Evolutionary conservation across 768 basidiomycete genomes (phyloP), one percentile per base, ranked within the genome.

Genomic region (Pisolithus microcarpus): DNA sequence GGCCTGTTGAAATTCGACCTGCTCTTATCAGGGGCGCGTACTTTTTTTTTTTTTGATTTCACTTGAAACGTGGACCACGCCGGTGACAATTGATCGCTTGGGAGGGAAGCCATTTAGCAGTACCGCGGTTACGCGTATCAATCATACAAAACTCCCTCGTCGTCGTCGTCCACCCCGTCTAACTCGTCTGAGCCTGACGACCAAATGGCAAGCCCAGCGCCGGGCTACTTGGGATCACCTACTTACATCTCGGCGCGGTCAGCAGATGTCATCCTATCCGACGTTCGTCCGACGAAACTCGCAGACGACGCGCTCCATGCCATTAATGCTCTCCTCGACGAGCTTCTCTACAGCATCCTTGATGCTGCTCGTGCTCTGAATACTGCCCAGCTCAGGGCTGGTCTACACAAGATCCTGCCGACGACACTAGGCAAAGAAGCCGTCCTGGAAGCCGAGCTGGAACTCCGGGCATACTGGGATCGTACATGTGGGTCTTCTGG

Each of bases 351-450:
- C 70, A 82, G 74, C 51, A 80, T 91, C 50, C 77, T 92, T 60
- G 73, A 70, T 53, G 74, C 75, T 19, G 75, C 89, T 6, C 74
- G 80, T 56, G 85, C 88, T 30, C 72, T 93, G 42, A 71, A 79
- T 23, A 87, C 89, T 7, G 80, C 90, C 52, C 81, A 79, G 53
- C 75, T 94, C 51, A 83, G 87, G 58, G 74, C 79, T 2, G 83
- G 83, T 51, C 69, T 92, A 37, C 75, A 87, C 52, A 82, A 76
- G 61, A 72, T 87, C 38, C 71, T 92, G 26, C 86, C 90, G 7
- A 90, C 86, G 5, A 75, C 81, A 46, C 75, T 96, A 42, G 94
- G 92, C 44, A 91, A 96, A 70, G 89, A 93, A 63, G 92, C 92
- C 3, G 73, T 95, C 16, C 72, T 93, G 45, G 94, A 97, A 69